phyloP scores from a whole-genome alignment of 495 filamentous ascomycete species.

The Staphylotrichum longicolle region DNA sequence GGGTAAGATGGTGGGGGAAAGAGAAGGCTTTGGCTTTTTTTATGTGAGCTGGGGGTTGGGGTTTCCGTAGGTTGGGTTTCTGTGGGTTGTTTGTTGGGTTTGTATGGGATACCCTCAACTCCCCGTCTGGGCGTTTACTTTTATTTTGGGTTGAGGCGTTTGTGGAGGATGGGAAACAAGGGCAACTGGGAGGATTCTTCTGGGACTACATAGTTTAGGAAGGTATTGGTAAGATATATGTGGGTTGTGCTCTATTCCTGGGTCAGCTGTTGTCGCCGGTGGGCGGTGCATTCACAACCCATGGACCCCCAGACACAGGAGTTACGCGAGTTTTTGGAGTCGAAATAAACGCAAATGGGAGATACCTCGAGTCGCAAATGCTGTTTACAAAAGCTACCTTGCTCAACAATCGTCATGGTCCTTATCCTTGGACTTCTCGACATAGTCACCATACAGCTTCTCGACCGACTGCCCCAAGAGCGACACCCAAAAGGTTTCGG shows the following conservation, averaged over 20 bases:
- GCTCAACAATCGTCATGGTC: not conserved
- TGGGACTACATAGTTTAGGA: no score
- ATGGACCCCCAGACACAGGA: no score
- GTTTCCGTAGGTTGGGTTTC: not conserved
- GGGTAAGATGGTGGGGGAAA: conserved; percentile 22
- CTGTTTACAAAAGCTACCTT: no score
- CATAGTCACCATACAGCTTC: conserved; percentile 73
- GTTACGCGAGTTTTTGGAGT: not conserved
- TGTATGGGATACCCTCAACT: conserved; percentile 4
- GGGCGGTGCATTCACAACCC: no score
- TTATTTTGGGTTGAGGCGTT: not conserved
- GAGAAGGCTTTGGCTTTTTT: not conserved
- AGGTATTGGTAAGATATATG: no score
- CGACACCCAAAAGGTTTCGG: conserved; percentile 66
- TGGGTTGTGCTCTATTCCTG: no score
- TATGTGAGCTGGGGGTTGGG: not conserved
- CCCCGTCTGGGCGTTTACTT: not conserved
- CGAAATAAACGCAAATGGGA: no score
- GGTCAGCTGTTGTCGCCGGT: no score
- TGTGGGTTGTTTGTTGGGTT: not conserved
- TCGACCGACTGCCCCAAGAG: conserved; percentile 63
- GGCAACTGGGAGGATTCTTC: not conserved
- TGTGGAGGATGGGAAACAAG: not conserved
- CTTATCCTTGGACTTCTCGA: conserved; percentile 26
- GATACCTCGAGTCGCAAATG: no score